phyloP scores from a whole-genome alignment of 2,329 filamentous ascomycete species.

The Cadophora sp. region DNA sequence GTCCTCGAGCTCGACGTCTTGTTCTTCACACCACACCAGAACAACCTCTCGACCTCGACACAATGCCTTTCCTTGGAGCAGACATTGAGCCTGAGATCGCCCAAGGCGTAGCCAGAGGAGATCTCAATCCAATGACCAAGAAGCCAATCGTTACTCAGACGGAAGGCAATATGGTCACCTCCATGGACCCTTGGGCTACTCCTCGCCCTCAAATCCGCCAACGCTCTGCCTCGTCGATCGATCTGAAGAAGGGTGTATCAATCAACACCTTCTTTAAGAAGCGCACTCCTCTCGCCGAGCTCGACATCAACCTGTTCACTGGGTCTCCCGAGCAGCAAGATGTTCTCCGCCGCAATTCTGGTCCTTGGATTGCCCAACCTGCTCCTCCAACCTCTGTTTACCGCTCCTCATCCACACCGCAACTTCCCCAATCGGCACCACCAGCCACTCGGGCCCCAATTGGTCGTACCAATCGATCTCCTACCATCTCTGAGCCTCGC shows the following conservation, averaged over 20 bases:
- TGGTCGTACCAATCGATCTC: conserved; percentile 49
- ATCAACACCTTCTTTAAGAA: conserved; percentile 72
- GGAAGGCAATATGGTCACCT: conserved; percentile 31
- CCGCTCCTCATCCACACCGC: conserved; percentile 40
- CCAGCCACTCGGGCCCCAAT: conserved; percentile 46
- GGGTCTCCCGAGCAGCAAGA: conserved; percentile 69
- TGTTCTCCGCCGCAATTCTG: conserved; percentile 59
- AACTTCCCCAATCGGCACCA: conserved; percentile 44
- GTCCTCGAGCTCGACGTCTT: conserved; percentile 72
- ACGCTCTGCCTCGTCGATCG: conserved; percentile 47
- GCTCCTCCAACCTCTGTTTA: conserved; percentile 45
- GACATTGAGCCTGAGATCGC: conserved; percentile 74
- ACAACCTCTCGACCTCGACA: conserved; percentile 65
- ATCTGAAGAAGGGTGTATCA: conserved; percentile 64
- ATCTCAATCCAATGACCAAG: conserved; percentile 91
- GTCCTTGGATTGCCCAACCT: conserved; percentile 60
- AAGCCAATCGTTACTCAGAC: conserved; percentile 50
- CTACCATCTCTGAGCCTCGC: conserved; percentile 50
- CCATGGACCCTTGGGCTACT: conserved; percentile 32
- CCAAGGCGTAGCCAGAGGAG: conserved; percentile 76
- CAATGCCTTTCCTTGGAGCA: conserved; percentile 83
- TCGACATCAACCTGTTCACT: conserved; percentile 72
- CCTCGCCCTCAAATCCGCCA: conserved; percentile 19
- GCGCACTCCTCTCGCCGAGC: conserved; percentile 68
- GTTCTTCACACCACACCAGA: conserved; percentile 77